phyloP scores from a whole-genome alignment of 257 asterid genomes.

The Solanum paucissectum region DNA sequence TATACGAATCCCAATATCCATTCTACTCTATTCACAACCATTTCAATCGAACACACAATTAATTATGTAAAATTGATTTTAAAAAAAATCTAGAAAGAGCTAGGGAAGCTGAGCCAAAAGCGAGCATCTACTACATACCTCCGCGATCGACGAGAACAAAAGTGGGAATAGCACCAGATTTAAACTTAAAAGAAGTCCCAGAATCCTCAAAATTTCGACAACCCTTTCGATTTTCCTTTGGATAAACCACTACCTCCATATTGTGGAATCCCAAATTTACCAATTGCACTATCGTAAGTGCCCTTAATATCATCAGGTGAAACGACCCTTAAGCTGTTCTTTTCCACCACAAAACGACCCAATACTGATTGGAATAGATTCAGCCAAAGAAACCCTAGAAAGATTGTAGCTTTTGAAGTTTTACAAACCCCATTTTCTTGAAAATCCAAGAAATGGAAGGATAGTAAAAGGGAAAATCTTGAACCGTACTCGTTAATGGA shows the following conservation, averaged over 20 bases:
- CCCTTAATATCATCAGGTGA: slow-evolving; percentile 80
- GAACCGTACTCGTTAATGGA: neutral
- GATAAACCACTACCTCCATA: slow-evolving; percentile 81
- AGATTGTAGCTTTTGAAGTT: slow-evolving; percentile 28
- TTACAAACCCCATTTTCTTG: slow-evolving; percentile 36
- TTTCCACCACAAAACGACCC: slow-evolving; percentile 85
- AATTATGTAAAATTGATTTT: neutral
- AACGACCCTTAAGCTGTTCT: slow-evolving; percentile 78
- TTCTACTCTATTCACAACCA: neutral
- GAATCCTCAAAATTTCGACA: slow-evolving; percentile 53
- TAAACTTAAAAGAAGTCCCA: slow-evolving; percentile 58
- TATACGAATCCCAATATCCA: neutral
- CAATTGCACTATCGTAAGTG: slow-evolving; percentile 74
- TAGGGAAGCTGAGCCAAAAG: neutral
- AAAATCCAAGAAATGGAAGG: neutral
- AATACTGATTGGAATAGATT: slow-evolving; percentile 26
- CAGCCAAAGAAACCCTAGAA: slow-evolving; percentile 35
- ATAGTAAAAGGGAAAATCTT: neutral
- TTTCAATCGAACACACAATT: neutral
- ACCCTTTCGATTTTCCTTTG: slow-evolving; percentile 66
- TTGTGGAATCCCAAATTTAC: slow-evolving; percentile 89
- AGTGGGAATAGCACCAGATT: slow-evolving; percentile 76
- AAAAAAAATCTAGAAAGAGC: neutral
- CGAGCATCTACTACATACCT: slow-evolving; percentile 26
- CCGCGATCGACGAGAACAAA: slow-evolving; percentile 90